Evolutionary conservation across 2,329 filamentous ascomycete species (phyloP).

Genomic region (Aureobasidium sp.): DNA sequence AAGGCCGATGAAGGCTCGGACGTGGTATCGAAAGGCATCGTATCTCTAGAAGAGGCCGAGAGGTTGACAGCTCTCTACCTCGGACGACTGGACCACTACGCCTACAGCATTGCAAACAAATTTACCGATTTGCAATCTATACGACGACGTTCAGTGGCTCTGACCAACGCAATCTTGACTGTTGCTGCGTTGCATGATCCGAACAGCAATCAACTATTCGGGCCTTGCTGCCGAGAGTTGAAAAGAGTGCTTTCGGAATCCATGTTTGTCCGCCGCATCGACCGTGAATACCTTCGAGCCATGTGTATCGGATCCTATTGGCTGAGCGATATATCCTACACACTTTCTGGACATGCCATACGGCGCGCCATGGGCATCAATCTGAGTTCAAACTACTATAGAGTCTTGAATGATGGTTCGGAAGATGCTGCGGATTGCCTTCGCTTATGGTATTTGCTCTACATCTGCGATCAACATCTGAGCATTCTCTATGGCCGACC

Average conservation of each 20-base stretch:
- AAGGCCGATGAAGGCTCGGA: conserved; percentile 41
- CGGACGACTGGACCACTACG: conserved; percentile 40
- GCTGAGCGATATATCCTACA: conserved; percentile 58
- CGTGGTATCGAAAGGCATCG: conserved; percentile 45
- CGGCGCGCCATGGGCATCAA: conserved; percentile 42
- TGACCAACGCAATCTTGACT: conserved; percentile 51
- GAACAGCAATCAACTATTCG: conserved; percentile 46
- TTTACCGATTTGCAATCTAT: conserved; percentile 42
- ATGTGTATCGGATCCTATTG: conserved; percentile 57
- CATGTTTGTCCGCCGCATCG: conserved; percentile 49
- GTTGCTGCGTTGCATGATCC: conserved; percentile 55
- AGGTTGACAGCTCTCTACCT: conserved; percentile 37
- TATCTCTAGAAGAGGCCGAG: conserved; percentile 39
- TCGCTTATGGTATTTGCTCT: conserved; percentile 56
- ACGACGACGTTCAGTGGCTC: conserved; percentile 48
- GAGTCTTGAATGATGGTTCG: conserved; percentile 32
- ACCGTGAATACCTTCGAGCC: conserved; percentile 52
- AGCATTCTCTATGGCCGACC: conserved; percentile 55
- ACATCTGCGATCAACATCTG: conserved; percentile 61
- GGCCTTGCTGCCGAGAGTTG: conserved; percentile 51
- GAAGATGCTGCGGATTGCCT: conserved; percentile 47
- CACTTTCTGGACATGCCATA: conserved; percentile 50
- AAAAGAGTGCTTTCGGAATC: conserved; percentile 49
- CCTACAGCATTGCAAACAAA: conserved; percentile 41
- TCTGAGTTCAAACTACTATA: conserved; percentile 33